Evolutionary conservation across 176 grass and related monocot species (phyloP), one percentile per base, ranked within the genome.

Genomic region (Cenchrus fungigraminus): DNA sequence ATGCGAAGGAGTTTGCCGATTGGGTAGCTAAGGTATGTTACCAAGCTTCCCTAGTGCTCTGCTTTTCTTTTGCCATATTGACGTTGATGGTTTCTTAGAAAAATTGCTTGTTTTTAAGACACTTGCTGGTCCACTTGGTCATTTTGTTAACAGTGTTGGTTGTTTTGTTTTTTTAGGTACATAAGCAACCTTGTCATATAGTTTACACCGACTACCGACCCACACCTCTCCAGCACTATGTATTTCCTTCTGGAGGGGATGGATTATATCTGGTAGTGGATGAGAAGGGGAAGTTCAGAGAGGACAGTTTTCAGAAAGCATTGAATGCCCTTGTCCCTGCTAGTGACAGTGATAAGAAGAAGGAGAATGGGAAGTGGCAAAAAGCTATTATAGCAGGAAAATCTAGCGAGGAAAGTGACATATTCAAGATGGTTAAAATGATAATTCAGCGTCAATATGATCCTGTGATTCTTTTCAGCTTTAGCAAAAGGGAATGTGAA

Each of bases 361-460:
- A 71, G 82, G 85, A 92, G 53, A 91, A 91, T 55, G 86, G 79
- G 10, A 97, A 91, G 84, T 90, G 93, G 88, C 93, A 94, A 31
- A 98, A 98, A 83, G 83, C 57, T 76, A 42, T 90, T 60, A 53
- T 85, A 40, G 83, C 73, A 84, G 91, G 91, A 16, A 98, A 93
- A 88, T 77, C 82, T 86, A 89, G 81, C 2, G 96, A 95, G 68
- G 91, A 98, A 31, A 98, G 89, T 3, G 96, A 98, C 83, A 95
- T 98, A 85, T 98, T 98, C 76, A 98, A 95, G 84, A 88, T 98
- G 96, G 96, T 98, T 63, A 98, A 95, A 66, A 98, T 98, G 96
- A 98, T 98, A 85, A 95, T 98, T 82, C 96, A 98, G 71, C 90
- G 96, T 53, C 96, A 98, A 62, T 98, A 98, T 29, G 96, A 98